Base-by-base conservation (phyloP, 805 yeast genomes). In the Zygosaccharomyces gambellarensis region DNA sequence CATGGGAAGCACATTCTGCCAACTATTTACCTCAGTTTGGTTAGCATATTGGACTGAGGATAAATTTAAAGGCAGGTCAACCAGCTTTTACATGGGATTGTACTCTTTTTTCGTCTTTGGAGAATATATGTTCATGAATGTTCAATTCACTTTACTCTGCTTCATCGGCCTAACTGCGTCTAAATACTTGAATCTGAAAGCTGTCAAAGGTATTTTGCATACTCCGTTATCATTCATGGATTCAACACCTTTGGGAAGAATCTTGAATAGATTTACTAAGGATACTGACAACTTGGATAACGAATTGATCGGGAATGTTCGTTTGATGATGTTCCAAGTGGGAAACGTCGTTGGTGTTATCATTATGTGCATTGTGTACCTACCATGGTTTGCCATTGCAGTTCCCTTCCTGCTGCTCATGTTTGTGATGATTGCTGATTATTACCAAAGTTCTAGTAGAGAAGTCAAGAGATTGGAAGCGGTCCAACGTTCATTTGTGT, bases 281-380 rank as follows among this genome's bases (percentile, higher is more conserved):
- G 97, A 89, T 65, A 85, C 94, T 0, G 95, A 89, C 64, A 82
- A 83, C 30, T 71, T 88, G 64, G 96, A 89, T 64, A 87, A 87
- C 61, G 92, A 86, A 67, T 66, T 89, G 53, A 76, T 80, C 25
- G 90, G 86, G 65, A 85, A 83, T 61, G 57, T 85, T 36, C 76
- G 94, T 54, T 69, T 83, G 65, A 69, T 85, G 47, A 59, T 82
- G 43, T 78, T 73, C 53, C 80, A 83, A 11, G 46, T 74, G 27
- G 66, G 82, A 22, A 77, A 74, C 58, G 77, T 86, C 47, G 53
- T 78, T 36, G 95, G 94, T 52, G 81, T 84, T 29, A 62, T 84
- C 47, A 75, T 86, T 51, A 74, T 85, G 65, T 80, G 87, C 62
- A 79, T 87, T 47, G 78, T 83, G 50, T 87, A 85, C 60, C 71